A percentile compares a stretch with the other conserved stretches of the same genome.
Evolutionary conservation across 2,329 filamentous ascomycete genomes (phyloP).

Genomic region (Microsporum ferrugineum): DNA sequence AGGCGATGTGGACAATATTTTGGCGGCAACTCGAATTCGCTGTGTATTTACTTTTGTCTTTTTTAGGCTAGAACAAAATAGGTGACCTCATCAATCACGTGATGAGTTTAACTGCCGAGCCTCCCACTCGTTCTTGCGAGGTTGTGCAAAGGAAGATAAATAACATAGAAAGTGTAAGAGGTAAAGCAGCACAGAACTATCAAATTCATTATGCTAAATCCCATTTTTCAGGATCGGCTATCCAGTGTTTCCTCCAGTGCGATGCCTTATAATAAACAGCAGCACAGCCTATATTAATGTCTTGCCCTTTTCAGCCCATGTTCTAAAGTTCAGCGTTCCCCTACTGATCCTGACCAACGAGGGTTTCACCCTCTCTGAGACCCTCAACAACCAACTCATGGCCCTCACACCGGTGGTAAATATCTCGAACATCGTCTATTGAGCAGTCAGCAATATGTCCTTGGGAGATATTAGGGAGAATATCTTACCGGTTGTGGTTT

Average conservation of each 20-base stretch:
- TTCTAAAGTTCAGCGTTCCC: not conserved
- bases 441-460: not conserved
- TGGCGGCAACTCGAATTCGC: not conserved
- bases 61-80: conserved; percentile 2
- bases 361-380: conserved; percentile 61
- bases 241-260: not conserved
- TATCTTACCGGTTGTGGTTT: conserved; percentile 59
- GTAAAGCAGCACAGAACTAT: not conserved
- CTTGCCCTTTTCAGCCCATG: not conserved
- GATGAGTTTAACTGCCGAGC: not conserved
- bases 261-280: not conserved
- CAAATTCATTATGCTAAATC: not conserved
- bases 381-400: conserved; percentile 78
- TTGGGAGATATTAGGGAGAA: not conserved
- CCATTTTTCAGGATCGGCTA: not conserved
- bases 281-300: not conserved
- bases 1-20: not conserved
- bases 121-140: not conserved
- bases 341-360: conserved; percentile 55
- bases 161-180: not conserved
- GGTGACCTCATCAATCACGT: not conserved
- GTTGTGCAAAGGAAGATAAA: not conserved
- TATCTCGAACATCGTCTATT: conserved; percentile 79
- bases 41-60: conserved; percentile 5
- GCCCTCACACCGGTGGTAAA: conserved; percentile 72